Evolutionary conservation across 2,329 filamentous ascomycete species (phyloP), one percentile per base, ranked within the genome.

Genomic region (Penicillium sp.): DNA sequence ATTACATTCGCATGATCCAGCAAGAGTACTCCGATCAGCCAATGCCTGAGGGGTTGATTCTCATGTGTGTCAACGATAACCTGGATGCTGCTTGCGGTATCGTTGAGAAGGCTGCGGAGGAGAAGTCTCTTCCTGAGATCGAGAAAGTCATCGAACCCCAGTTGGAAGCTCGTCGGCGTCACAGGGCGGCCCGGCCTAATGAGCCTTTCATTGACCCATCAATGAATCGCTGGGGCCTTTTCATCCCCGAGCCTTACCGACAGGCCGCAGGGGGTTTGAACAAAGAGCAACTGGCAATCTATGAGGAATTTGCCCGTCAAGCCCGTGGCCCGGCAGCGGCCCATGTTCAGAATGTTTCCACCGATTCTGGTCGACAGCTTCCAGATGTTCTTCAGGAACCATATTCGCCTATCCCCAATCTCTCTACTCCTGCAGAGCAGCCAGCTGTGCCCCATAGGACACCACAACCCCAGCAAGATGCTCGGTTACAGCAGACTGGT

Each of bases 21-120:
- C 75, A 78, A 50, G 78, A 80, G 44, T 72, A 80, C 35, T 77
- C 77, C 2, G 78, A 82, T 45, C 81, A 84, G 60, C 87, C 87
- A 15, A 78, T 98, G 54, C 88, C 93, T 0, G 93, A 98, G 71
- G 93, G 93, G 6, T 87, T 93, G 29, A 93, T 98, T 53, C 81
- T 97, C 49, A 96, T 98, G 88, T 97, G 94, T 69, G 91, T 98
- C 53, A 98, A 97, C 67, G 91, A 94, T 57, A 98, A 98, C 66
- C 78, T 98, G 28, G 93, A 98, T 60, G 79, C 89, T 35, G 91
- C 94, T 40, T 97, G 93, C 64, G 85, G 81, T 59, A 87, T 96
- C 55, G 94, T 98, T 40, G 93, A 98, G 69, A 89, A 93, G 68
- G 90, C 93, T 45, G 94, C 93, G 3, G 91, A 97, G 67, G 87